phyloP scores from a whole-genome alignment of 1,284 basidiomycete species.

The Austroboletus niveus region DNA sequence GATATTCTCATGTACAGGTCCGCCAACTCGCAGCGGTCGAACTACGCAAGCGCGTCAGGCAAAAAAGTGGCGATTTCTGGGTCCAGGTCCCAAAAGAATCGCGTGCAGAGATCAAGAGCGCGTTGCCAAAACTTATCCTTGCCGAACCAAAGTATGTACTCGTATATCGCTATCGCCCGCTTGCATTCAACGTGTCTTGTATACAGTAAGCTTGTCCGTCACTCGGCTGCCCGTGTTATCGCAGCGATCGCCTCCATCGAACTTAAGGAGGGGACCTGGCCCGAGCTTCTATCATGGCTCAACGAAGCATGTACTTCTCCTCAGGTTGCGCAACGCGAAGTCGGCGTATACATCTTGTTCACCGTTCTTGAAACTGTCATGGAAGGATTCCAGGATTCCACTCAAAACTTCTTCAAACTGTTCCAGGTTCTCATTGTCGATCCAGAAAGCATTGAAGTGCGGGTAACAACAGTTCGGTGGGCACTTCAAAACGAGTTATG shows the following conservation, averaged over 20 bases:
- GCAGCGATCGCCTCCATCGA: slow-evolving; percentile 93
- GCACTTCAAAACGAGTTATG: slow-evolving; percentile 9
- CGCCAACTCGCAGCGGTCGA: slow-evolving; percentile 99
- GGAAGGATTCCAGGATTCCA: slow-evolving; percentile 81
- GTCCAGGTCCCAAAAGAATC: slow-evolving; percentile 66
- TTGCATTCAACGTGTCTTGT: slow-evolving; percentile 8
- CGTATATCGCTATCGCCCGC: not conserved
- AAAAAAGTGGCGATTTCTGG: slow-evolving; percentile 87
- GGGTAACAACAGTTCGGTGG: slow-evolving; percentile 86
- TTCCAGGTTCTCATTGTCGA: slow-evolving; percentile 82
- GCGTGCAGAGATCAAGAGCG: slow-evolving; percentile 84
- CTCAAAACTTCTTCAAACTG: slow-evolving; percentile 79
- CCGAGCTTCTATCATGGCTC: slow-evolving; percentile 86
- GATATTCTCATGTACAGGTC: slow-evolving; percentile 52
- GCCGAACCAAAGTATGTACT: slow-evolving; percentile 71
- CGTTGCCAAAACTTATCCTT: slow-evolving; percentile 80
- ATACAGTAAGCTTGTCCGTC: slow-evolving; percentile 79
- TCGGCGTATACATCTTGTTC: slow-evolving; percentile 89
- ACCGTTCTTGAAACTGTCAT: slow-evolving; percentile 92
- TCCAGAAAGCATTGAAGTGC: slow-evolving; percentile 87
- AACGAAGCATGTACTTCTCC: slow-evolving; percentile 75
- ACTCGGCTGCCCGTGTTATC: slow-evolving; percentile 89
- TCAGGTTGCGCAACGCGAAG: slow-evolving; percentile 80
- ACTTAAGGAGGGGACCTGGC: slow-evolving; percentile 82
- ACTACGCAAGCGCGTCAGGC: slow-evolving; percentile 87